Evolutionary conservation across 2,329 filamentous ascomycete genomes (phyloP).

Genomic region (Aspergillus fumigatiaffinis): DNA sequence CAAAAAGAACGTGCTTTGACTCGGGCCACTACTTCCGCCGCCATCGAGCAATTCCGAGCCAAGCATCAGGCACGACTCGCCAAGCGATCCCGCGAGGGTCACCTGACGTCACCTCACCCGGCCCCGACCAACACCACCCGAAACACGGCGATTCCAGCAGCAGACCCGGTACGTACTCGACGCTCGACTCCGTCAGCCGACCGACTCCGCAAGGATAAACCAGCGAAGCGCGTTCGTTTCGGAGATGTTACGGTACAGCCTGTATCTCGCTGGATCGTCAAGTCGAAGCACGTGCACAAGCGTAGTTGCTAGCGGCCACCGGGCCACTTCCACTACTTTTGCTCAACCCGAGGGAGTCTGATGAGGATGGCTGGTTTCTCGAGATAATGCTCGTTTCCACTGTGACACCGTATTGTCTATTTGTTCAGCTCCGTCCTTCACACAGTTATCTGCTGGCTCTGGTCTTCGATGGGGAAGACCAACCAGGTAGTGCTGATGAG

Average conservation of each 20-base stretch:
- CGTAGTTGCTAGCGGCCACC: background rate
- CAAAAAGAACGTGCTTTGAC: background rate
- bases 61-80: background rate
- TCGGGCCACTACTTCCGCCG: background rate
- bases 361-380: background rate
- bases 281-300: conserved; percentile 16
- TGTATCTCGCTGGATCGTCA: conserved; percentile 27
- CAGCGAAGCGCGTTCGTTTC: conserved; percentile 24
- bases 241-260: conserved; percentile 17
- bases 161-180: conserved; percentile 5
- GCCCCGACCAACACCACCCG: background rate
- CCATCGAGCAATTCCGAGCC: background rate
- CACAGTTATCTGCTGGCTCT: conserved; percentile 4
- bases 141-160: background rate
- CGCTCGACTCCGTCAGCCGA: conserved; percentile 11
- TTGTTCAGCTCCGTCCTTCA: conserved; percentile 4
- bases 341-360: background rate
- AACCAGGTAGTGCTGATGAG: conserved; percentile 16
- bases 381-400: background rate
- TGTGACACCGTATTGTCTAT: conserved; percentile 5
- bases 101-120: conserved; percentile 5
- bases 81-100: conserved; percentile 5
- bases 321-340: background rate
- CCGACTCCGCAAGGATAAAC: conserved; percentile 9
- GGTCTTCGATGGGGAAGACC: conserved; percentile 7